These are phyloP conservation scores for Austroboletus niveus DNA, from an alignment of 1,284 basidiomycete genomes.

Conservation along the genomic window DNA sequence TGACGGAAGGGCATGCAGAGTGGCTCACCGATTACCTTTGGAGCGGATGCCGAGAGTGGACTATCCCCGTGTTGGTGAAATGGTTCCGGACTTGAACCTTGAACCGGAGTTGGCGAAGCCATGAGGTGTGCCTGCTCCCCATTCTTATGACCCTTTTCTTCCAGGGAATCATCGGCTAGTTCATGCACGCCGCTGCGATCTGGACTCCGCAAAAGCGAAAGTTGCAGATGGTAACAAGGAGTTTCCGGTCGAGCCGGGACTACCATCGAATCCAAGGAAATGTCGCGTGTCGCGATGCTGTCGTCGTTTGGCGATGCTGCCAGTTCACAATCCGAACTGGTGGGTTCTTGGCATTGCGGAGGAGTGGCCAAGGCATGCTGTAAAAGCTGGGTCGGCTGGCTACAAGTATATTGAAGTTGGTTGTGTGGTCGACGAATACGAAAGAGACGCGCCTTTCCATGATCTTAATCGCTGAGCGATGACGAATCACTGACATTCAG, in stretches of 20 bases:
- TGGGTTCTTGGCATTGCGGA: conserved; percentile 14
- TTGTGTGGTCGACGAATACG: conserved; percentile 13
- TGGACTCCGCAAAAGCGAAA: conserved; percentile 44
- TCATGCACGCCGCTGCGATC: conserved; percentile 2
- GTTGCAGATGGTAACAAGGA: conserved; percentile 54
- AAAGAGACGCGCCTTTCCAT: conserved; percentile 33
- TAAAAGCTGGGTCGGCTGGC: conserved; percentile 35
- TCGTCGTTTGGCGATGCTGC: conserved; percentile 13
- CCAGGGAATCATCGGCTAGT: conserved; percentile 44
- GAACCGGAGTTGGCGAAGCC: conserved; percentile 9
- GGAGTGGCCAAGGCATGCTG: conserved; percentile 29
- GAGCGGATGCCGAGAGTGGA: conserved; percentile 27
- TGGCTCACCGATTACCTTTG: conserved; percentile 34
- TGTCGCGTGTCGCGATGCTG: conserved; percentile 15
- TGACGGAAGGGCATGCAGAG: conserved; percentile 13
- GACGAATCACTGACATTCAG: too few species aligned
- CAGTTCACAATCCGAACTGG: conserved; percentile 3
- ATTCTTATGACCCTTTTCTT: conserved; percentile 39
- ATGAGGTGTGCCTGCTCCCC: neutral
- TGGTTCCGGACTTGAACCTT: conserved; percentile 21
- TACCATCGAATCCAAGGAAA: conserved; percentile 27
- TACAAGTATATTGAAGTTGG: conserved; percentile 11
- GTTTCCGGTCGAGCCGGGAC: conserved; percentile 22
- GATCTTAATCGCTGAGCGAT: neutral
- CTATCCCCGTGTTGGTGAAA: conserved; percentile 26